Evolutionary conservation across 2,329 filamentous ascomycete species (phyloP).

Genomic region (Diaporthe citri): DNA sequence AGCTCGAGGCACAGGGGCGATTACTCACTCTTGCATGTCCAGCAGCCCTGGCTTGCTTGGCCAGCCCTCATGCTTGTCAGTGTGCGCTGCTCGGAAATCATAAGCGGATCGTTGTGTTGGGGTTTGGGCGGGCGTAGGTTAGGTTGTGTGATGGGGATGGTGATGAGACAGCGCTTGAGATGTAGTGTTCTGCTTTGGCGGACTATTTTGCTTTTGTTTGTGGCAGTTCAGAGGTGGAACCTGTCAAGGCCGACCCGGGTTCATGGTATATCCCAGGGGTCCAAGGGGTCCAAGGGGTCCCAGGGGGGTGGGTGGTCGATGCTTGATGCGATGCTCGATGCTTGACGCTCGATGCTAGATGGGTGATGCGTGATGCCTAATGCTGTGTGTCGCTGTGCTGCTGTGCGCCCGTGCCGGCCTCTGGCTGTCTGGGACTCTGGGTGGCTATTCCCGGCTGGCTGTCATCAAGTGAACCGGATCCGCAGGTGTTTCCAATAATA

Average conservation of each 20-base stretch:
- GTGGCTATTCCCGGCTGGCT: constrained; percentile 8
- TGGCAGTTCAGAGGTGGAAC: neutral
- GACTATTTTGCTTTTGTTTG: constrained; percentile 26
- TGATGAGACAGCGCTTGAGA: constrained; percentile 30
- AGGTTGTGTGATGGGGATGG: constrained; percentile 19
- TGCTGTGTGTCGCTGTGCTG: constrained; percentile 2
- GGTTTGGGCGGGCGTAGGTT: neutral
- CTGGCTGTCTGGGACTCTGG: neutral
- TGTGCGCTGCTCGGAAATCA: constrained; percentile 5
- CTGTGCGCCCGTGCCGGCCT: constrained; percentile 4
- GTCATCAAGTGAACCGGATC: constrained; percentile 32
- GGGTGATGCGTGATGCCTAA: constrained; percentile 2
- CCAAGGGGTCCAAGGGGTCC: no score
- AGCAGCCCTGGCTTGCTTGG: constrained; percentile 51
- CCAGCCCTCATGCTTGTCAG: constrained; percentile 30
- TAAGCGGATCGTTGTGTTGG: neutral
- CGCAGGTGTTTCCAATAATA: constrained; percentile 17
- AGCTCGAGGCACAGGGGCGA: constrained; percentile 12
- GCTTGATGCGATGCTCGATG: neutral
- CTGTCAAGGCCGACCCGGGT: constrained; percentile 19
- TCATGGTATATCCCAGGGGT: constrained; percentile 28
- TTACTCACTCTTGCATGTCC: constrained; percentile 58
- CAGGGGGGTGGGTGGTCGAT: neutral
- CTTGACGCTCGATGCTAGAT: neutral
- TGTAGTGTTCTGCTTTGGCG: constrained; percentile 24